Base-by-base conservation (phyloP, 257 asterid species). In the Dorcoceras hygrometricum region DNA sequence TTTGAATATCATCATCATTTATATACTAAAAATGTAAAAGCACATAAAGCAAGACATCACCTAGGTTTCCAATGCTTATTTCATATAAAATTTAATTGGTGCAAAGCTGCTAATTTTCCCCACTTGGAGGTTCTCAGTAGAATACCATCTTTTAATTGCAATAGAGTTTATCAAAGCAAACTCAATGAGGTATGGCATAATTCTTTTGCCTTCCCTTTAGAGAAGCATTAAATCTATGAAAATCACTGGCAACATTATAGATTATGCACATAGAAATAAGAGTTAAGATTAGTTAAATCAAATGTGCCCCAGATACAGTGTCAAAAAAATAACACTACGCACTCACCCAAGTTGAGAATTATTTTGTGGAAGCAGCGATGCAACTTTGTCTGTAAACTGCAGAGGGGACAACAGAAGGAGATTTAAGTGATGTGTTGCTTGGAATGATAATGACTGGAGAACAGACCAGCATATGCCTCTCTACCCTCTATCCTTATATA, bases 341-440 rank as follows among this genome's bases (percentile, higher is more conserved):
- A 66, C 99, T 85, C 85, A 94, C 99, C 96, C 85, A 73, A 83
- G 96, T 77, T 91, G 96, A 65, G 94, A 84, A 71, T 81, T 84
- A 75, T 94, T 94, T 73, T 88, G 93, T 80, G 99, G 99, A 75
- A 94, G 91, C 91, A 94, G 81, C 67, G 95, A 84, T 73, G 96
- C 88, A 73, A 94, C 87, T 87, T 87, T 94, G 75, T 94, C 96
- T 2, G 93, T 88, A 63, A 94, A 94, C 96, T 94, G 90, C 88
- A 81, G 68, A 72, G 43, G 48, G 67, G 58, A 67, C 23, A 70
- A 77, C 65, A 63, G 57, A 31, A 23, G 32, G 19, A 64, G 56
- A 57, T 48, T 19, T 48, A 58, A 65, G 65, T 60, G 12, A 59
- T 48, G 63, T 57, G 57, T 39, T 26, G 5, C n/a, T 24, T 20